These are phyloP conservation scores for Pythium chondricola DNA, from an alignment of 352 stramenopile genomes.

Conservation along the genomic window DNA sequence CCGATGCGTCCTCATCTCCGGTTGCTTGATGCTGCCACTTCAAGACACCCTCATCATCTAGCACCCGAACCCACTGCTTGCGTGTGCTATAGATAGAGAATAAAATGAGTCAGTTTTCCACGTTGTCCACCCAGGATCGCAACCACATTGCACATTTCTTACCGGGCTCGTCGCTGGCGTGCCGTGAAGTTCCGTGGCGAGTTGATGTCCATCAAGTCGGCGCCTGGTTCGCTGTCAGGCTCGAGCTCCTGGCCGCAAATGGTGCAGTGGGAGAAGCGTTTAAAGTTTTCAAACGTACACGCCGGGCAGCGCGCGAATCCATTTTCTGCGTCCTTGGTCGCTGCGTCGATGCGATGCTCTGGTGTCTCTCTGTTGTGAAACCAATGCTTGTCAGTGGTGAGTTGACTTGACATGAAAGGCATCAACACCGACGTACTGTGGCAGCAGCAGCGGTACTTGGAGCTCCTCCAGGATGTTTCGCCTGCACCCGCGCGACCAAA, in stretches of 20 bases:
- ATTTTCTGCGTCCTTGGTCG: conserved; percentile 50
- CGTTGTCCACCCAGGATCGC: no score
- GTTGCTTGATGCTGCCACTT: conserved; percentile 42
- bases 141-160: background rate
- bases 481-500: conserved; percentile 43
- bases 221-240: background rate
- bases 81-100: conserved; percentile 28
- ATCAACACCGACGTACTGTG: background rate
- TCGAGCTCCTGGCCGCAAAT: conserved; percentile 53
- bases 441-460: conserved; percentile 35
- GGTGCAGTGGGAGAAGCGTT: conserved; percentile 50
- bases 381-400: no score
- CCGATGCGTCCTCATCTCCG: conserved; percentile 19
- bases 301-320: conserved; percentile 38
- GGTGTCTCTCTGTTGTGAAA: conserved; percentile 36
- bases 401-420: no score
- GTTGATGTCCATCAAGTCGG: no score
- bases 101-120: background rate
- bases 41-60: conserved; percentile 52
- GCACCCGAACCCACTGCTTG: conserved; percentile 57
- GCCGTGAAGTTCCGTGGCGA: no score
- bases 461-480: conserved; percentile 37
- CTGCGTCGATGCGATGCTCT: conserved; percentile 61
- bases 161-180: conserved; percentile 16
- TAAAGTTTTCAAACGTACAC: conserved; percentile 77